Conservation (phyloP, 2,329 filamentous ascomycete genomes). For the Periconia sp. region DNA sequence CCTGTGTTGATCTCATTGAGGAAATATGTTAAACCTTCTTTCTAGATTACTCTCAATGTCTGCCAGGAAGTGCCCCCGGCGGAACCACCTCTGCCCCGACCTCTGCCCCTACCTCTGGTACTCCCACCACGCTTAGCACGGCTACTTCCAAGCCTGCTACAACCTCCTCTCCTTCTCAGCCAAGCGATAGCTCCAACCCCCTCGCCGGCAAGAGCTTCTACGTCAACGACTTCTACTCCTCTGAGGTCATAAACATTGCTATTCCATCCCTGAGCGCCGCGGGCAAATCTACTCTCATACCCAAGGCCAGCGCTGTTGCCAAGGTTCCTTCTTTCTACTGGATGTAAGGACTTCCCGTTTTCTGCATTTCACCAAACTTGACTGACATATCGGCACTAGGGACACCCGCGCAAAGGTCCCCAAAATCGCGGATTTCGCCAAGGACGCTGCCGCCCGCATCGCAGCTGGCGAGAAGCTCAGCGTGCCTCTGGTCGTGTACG, state of each 20-base stretch:
- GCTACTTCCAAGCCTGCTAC: neutral
- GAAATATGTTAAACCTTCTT: neutral
- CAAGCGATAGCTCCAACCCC: slow-evolving; percentile 47
- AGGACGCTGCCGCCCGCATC: slow-evolving; percentile 49
- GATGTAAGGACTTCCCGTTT: slow-evolving; percentile 28
- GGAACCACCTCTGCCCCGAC: slow-evolving; percentile 6
- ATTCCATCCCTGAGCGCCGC: slow-evolving; percentile 60
- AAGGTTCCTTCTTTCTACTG: slow-evolving; percentile 55
- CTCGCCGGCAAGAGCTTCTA: slow-evolving; percentile 53
- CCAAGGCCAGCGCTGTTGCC: slow-evolving; percentile 50
- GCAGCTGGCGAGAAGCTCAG: slow-evolving; percentile 49
- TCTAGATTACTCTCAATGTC: slow-evolving; percentile 11
- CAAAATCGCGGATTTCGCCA: slow-evolving; percentile 48
- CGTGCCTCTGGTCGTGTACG: slow-evolving; percentile 60
- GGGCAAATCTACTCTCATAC: slow-evolving; percentile 45
- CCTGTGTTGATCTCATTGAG: neutral
- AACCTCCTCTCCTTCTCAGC: slow-evolving; percentile 11
- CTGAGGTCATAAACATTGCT: slow-evolving; percentile 55
- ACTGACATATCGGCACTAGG: slow-evolving; percentile 17
- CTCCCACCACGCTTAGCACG: slow-evolving; percentile 6
- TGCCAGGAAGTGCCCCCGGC: slow-evolving; percentile 7
- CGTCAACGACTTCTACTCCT: slow-evolving; percentile 54
- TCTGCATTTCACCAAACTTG: too few species aligned
- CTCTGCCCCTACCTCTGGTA: slow-evolving; percentile 10
- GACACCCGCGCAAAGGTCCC: slow-evolving; percentile 53